These are phyloP conservation scores for Pythium aquatile DNA, from an alignment of 352 stramenopile species.

Conservation along the genomic window DNA sequence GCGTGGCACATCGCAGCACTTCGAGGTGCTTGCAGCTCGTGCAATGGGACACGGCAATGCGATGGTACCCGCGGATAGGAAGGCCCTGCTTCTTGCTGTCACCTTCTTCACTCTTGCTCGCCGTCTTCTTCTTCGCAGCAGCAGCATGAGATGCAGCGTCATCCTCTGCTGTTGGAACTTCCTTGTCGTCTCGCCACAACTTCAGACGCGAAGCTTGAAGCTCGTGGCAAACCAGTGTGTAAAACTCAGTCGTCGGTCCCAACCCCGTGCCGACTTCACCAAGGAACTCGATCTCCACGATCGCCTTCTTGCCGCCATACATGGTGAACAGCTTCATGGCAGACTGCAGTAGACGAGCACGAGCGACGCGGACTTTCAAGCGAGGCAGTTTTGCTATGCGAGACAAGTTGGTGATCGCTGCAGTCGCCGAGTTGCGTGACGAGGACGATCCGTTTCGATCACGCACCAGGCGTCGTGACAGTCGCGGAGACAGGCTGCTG, in stretches of 20 bases:
- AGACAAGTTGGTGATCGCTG: constrained; percentile 46
- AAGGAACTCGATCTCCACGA: constrained; percentile 81
- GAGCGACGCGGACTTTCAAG: constrained; percentile 70
- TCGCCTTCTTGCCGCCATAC: constrained; percentile 71
- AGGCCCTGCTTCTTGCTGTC: constrained; percentile 25
- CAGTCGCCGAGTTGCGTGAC: constrained; percentile 20
- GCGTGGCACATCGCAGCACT: constrained; percentile 48
- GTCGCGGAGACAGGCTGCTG: constrained; percentile 5
- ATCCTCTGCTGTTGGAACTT: constrained; percentile 5
- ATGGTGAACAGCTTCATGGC: constrained; percentile 71
- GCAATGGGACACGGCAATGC: constrained; percentile 66
- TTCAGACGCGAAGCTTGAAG: constrained; percentile 58
- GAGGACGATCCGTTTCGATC: constrained; percentile 36
- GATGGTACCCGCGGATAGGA: constrained; percentile 66
- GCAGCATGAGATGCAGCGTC: background rate
- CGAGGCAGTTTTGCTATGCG: constrained; percentile 75
- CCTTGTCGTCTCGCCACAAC: constrained; percentile 45
- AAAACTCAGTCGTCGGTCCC: constrained; percentile 79
- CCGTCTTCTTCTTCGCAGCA: constrained; percentile 14
- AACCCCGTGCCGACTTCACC: constrained; percentile 74
- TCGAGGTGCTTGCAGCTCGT: constrained; percentile 43
- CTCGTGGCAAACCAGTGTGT: constrained; percentile 70
- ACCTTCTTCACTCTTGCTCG: constrained; percentile 20
- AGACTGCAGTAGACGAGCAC: constrained; percentile 57
- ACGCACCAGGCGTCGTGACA: constrained; percentile 32